Percentiles rank a stretch among this genome's conserved stretches.
These are phyloP conservation scores for Phtheirospermum japonicum DNA, from an alignment of 257 asterid species.

Conservation along the genomic window DNA sequence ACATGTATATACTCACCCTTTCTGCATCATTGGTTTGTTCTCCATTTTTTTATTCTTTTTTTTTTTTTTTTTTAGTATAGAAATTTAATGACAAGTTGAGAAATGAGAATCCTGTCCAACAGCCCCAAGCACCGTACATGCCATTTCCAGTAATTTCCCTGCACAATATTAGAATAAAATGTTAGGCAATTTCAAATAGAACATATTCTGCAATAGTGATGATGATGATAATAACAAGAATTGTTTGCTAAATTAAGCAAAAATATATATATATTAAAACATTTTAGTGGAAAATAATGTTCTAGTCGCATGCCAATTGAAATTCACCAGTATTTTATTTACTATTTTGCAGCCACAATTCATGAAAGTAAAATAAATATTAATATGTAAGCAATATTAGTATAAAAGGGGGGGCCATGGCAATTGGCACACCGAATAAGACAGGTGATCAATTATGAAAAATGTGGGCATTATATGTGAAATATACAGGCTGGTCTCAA, in stretches of 20 bases:
- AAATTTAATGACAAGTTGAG: conserved; percentile 57
- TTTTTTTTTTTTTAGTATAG: conserved; percentile 16
- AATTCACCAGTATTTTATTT: no score
- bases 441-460: conserved; percentile 18
- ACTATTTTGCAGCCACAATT: no score
- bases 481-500: conserved; percentile 48
- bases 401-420: not conserved
- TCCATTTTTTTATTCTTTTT: conserved; percentile 17
- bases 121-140: conserved; percentile 70
- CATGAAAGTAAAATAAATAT: not conserved
- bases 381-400: not conserved
- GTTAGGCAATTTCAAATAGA: no score
- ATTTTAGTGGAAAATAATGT: no score
- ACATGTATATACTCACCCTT: conserved; percentile 33
- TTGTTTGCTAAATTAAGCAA: no score
- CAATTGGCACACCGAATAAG: conserved; percentile 12
- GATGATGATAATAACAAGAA: no score
- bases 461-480: conserved; percentile 3
- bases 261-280: no score
- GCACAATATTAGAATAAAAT: conserved; percentile 27
- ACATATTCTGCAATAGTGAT: no score
- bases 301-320: no score
- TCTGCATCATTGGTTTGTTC: no score
- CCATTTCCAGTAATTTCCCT: conserved; percentile 86
- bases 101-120: conserved; percentile 62